Conservation (phyloP, 2,329 filamentous ascomycete genomes). For the Diplodia scrobiculata region DNA sequence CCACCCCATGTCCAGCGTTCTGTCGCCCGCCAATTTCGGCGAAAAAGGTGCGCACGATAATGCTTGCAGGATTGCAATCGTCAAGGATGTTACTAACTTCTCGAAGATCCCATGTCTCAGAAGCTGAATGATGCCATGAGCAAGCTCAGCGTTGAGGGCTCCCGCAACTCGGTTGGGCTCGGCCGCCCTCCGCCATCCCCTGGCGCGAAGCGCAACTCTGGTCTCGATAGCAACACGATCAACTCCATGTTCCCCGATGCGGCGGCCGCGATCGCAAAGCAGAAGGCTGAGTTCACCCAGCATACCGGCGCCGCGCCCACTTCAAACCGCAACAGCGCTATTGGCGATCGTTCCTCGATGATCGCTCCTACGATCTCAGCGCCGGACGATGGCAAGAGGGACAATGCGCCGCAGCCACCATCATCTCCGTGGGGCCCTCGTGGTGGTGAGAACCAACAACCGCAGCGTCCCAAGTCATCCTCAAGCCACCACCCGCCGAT, state of each 20-base stretch:
- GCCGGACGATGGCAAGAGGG: constrained; percentile 65
- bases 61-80: neutral
- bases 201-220: constrained; percentile 85
- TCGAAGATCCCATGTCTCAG: constrained; percentile 89
- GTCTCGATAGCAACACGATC: constrained; percentile 89
- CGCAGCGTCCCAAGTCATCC: constrained; percentile 73
- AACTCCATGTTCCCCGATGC: constrained; percentile 99
- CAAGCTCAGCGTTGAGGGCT: constrained; percentile 84
- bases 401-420: constrained; percentile 65
- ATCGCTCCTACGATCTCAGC: constrained; percentile 73
- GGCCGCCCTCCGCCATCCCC: constrained; percentile 74
- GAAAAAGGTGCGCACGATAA: constrained; percentile 72
- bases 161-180: constrained; percentile 76
- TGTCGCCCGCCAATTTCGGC: constrained; percentile 88
- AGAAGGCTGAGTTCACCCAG: constrained; percentile 96
- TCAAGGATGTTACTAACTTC: constrained; percentile 32
- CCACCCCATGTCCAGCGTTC: constrained; percentile 91
- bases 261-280: constrained; percentile 94
- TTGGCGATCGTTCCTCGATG: constrained; percentile 74
- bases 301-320: constrained; percentile 86
- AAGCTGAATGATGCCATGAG: constrained; percentile 95
- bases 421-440: constrained; percentile 76
- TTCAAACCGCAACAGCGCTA: constrained; percentile 89
- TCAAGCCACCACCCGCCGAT: constrained; percentile 70
- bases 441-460: constrained; percentile 55